phyloP scores from a whole-genome alignment of 2,329 filamentous ascomycete genomes.

The Fusarium tanahbumbuense region DNA sequence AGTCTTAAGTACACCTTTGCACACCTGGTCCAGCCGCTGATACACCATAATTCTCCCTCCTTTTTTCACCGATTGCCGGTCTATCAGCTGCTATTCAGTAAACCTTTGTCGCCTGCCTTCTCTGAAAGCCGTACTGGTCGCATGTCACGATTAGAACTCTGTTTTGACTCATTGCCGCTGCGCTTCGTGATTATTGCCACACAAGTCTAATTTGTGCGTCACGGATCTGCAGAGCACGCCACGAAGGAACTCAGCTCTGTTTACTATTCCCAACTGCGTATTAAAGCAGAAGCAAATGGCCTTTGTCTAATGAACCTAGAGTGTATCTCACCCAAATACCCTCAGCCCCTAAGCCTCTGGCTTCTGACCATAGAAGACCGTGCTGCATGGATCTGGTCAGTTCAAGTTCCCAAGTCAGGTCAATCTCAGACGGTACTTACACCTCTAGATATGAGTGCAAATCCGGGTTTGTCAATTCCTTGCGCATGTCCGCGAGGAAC shows the following conservation, averaged over 20 bases:
- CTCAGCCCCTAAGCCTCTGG: background rate
- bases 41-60: background rate
- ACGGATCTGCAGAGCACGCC: background rate
- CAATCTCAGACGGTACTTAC: background rate
- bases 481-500: constrained; percentile 18
- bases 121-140: background rate
- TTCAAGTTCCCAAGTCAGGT: background rate
- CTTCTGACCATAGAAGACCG: constrained; percentile 3
- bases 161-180: background rate
- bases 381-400: background rate
- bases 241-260: accelerated
- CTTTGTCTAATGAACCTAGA: background rate
- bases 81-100: background rate
- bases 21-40: background rate
- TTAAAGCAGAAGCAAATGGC: background rate
- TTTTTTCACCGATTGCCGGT: background rate
- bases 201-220: background rate
- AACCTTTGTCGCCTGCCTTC: background rate
- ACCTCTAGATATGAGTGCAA: constrained; percentile 2
- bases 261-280: accelerated
- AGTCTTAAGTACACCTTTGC: background rate
- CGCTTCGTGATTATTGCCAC: background rate
- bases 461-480: constrained; percentile 10
- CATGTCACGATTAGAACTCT: background rate
- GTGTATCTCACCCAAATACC: background rate